phyloP scores from a whole-genome alignment of 2,329 filamentous ascomycete genomes.

The Aspergillus aculeatus region DNA sequence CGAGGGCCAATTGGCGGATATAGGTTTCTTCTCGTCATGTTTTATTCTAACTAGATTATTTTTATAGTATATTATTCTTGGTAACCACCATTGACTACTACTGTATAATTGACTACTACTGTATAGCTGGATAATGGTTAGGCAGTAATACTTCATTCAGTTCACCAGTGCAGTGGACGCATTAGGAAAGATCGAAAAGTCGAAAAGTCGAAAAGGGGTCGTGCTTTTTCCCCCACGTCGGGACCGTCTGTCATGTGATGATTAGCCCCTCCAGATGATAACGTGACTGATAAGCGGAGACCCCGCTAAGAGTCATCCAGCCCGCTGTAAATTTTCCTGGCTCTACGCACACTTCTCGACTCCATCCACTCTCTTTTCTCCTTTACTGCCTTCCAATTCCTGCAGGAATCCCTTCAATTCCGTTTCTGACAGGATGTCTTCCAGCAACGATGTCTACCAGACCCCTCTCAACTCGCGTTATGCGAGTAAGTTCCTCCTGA shows the following conservation, averaged over 20 bases:
- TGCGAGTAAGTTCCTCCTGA: slow-evolving; percentile 51
- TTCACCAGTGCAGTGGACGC: not conserved
- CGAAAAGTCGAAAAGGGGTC: not conserved
- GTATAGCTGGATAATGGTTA: no score
- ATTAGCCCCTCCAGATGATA: slow-evolving; percentile 31
- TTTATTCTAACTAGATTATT: not conserved
- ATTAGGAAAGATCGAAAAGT: not conserved
- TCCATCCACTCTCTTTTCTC: slow-evolving; percentile 9
- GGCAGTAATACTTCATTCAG: not conserved
- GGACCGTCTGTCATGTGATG: slow-evolving; percentile 21
- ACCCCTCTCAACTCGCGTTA: slow-evolving; percentile 72
- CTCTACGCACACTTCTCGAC: slow-evolving; percentile 22
- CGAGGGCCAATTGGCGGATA: not conserved
- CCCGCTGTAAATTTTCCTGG: slow-evolving; percentile 31
- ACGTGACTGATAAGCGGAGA: slow-evolving; percentile 39
- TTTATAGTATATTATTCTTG: no score
- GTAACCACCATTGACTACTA: no score
- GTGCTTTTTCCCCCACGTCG: not conserved
- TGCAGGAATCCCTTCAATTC: slow-evolving; percentile 19
- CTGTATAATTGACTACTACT: no score
- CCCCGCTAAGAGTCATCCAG: slow-evolving; percentile 27
- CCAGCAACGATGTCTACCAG: slow-evolving; percentile 58
- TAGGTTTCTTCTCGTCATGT: slow-evolving; percentile 2
- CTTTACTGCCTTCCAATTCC: slow-evolving; percentile 22
- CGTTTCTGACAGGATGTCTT: slow-evolving; percentile 33